These are phyloP conservation scores for Solanum okadae DNA, from an alignment of 257 asterid species.

Conservation along the genomic window DNA sequence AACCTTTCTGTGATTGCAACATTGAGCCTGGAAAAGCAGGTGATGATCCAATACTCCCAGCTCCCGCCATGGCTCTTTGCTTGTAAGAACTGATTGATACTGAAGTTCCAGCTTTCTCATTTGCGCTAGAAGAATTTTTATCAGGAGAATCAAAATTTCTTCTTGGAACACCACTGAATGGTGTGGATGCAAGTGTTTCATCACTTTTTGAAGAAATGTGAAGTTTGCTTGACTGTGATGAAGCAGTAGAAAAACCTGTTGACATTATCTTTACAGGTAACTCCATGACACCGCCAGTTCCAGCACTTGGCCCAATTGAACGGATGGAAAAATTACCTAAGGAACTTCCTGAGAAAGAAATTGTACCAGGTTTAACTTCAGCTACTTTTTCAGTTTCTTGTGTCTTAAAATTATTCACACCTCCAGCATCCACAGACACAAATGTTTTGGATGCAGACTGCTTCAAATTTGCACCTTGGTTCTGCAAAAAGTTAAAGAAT, in stretches of 20 bases:
- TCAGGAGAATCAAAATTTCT: conserved; percentile 14
- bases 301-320: conserved; percentile 20
- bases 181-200: conserved; percentile 11
- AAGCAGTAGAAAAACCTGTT: conserved; percentile 17
- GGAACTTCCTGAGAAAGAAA: conserved; percentile 21
- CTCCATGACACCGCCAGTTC: conserved; percentile 18
- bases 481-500: background rate
- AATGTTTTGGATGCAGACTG: conserved; percentile 7
- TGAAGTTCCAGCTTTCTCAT: conserved; percentile 31
- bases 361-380: conserved; percentile 30
- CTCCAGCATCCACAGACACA: conserved; percentile 4
- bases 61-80: conserved; percentile 17
- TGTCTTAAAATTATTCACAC: background rate
- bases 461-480: conserved; percentile 6
- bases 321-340: conserved; percentile 29
- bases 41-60: conserved; percentile 22
- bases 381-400: conserved; percentile 16
- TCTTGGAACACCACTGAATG: conserved; percentile 15
- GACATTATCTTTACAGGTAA: conserved; percentile 22
- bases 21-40: conserved; percentile 26
- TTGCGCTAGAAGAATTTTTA: conserved; percentile 25
- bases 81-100: conserved; percentile 27
- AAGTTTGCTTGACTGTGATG: conserved; percentile 17
- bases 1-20: conserved; percentile 19
- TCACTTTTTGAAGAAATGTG: conserved; percentile 1